Percentiles rank a stretch among this genome's conserved stretches.
phyloP scores from a whole-genome alignment of 1,284 basidiomycete genomes.

The Malassezia arunalokei region DNA sequence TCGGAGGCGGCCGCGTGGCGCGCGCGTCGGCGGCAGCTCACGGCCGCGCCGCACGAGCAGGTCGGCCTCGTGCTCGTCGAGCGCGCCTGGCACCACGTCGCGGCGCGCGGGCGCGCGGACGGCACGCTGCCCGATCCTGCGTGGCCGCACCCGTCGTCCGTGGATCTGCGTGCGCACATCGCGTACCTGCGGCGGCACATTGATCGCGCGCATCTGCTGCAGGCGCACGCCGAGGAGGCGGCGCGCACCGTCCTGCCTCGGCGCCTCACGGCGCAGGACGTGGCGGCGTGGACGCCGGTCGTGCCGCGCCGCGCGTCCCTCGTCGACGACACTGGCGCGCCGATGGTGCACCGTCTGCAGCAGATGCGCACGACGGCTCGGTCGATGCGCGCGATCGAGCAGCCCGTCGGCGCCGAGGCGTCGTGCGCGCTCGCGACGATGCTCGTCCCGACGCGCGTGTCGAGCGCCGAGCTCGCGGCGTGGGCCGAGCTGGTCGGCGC shows the following conservation, averaged over 20 bases:
- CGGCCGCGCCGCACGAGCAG: slow-evolving; percentile 57
- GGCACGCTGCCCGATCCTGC: slow-evolving; percentile 60
- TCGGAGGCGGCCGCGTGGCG: slow-evolving; percentile 18
- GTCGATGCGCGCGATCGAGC: background rate
- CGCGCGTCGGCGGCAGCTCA: slow-evolving; percentile 53
- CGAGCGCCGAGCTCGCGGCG: slow-evolving; percentile 8
- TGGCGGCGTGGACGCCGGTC: slow-evolving; percentile 19
- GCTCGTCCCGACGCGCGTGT: background rate
- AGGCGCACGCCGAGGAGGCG: slow-evolving; percentile 19
- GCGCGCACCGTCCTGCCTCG: slow-evolving; percentile 19
- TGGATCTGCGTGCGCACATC: slow-evolving; percentile 63
- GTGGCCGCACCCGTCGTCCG: slow-evolving; percentile 58
- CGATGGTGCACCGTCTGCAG: slow-evolving; percentile 17
- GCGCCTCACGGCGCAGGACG: slow-evolving; percentile 13
- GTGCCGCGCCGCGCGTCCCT: slow-evolving; percentile 12
- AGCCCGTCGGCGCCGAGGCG: background rate
- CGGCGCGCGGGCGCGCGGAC: slow-evolving; percentile 60
- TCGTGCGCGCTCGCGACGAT: background rate
- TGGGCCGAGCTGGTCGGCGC: slow-evolving; percentile 19
- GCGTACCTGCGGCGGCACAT: slow-evolving; percentile 66
- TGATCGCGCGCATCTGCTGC: slow-evolving; percentile 57
- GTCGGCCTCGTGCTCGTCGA: slow-evolving; percentile 67
- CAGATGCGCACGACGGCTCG: slow-evolving; percentile 16
- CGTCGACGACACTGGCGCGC: background rate
- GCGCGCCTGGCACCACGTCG: slow-evolving; percentile 66